phyloP scores from a whole-genome alignment of 352 stramenopile genomes.

The Globisporangium emineosum region DNA sequence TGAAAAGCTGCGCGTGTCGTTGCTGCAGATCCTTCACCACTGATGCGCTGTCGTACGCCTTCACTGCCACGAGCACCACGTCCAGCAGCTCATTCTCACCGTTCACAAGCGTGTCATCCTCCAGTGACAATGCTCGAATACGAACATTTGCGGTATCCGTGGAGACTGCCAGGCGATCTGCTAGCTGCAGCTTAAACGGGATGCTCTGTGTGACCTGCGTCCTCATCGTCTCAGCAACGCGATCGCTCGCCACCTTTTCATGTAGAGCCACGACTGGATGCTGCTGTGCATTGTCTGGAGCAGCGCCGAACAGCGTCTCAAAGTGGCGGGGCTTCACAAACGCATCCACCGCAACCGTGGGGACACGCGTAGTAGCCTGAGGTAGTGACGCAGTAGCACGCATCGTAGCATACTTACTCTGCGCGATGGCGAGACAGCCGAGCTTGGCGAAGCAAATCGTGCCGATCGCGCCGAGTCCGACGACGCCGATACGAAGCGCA shows the following conservation, averaged over 20 bases:
- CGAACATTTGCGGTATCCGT: slow-evolving; percentile 24
- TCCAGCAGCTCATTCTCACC: slow-evolving; percentile 30
- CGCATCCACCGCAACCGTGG: slow-evolving; percentile 30
- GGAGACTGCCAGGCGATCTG: neutral
- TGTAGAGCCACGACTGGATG: slow-evolving; percentile 13
- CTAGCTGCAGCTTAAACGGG: neutral
- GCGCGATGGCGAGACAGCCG: slow-evolving; percentile 23
- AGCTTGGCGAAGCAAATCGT: slow-evolving; percentile 71
- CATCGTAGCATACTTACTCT: neutral
- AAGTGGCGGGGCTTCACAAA: slow-evolving; percentile 54
- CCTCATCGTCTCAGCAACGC: slow-evolving; percentile 4
- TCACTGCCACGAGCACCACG: slow-evolving; percentile 61
- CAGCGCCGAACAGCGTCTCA: slow-evolving; percentile 12
- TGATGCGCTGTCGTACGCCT: slow-evolving; percentile 54
- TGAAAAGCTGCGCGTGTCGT: slow-evolving; percentile 30
- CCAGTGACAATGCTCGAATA: slow-evolving; percentile 27
- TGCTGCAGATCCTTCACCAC: slow-evolving; percentile 37
- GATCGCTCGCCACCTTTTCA: neutral
- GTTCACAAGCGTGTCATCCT: neutral
- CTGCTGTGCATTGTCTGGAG: neutral
- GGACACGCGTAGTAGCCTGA: neutral
- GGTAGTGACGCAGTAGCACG: neutral
- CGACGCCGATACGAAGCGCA: slow-evolving; percentile 44
- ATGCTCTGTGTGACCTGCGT: neutral
- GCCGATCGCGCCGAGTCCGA: slow-evolving; percentile 69